Evolutionary conservation across 805 yeast genomes (phyloP).

Genomic region (Jamesozyma lodderae): DNA sequence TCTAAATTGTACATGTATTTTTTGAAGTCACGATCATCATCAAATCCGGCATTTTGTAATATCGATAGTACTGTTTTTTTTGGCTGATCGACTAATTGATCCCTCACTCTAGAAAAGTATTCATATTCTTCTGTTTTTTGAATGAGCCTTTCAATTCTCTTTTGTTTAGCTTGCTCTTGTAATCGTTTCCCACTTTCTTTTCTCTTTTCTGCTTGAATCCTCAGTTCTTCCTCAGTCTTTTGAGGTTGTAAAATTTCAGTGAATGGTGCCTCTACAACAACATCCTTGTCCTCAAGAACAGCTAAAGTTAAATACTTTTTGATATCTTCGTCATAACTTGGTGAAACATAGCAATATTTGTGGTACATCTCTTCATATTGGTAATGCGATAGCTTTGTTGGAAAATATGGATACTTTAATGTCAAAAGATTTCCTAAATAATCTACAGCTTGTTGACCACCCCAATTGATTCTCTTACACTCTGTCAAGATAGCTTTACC

Average conservation of each 20-base stretch:
- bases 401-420: conserved; percentile 87
- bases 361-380: conserved; percentile 64
- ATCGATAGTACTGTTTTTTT: conserved; percentile 47
- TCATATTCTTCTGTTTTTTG: conserved; percentile 75
- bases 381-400: conserved; percentile 52
- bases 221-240: conserved; percentile 77
- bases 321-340: conserved; percentile 58
- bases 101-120: conserved; percentile 55
- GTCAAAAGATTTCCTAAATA: conserved; percentile 55
- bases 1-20: conserved; percentile 59
- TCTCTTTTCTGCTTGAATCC: conserved; percentile 65
- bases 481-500: conserved; percentile 58
- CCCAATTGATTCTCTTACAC: conserved; percentile 82
- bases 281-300: conserved; percentile 55
- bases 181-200: conserved; percentile 78
- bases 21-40: conserved; percentile 60
- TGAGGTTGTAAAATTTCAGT: conserved; percentile 55
- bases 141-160: conserved; percentile 65
- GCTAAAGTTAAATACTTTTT: conserved; percentile 49
- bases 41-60: conserved; percentile 68
- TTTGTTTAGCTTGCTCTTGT: conserved; percentile 87
- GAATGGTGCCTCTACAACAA: conserved; percentile 76
- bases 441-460: conserved; percentile 66
- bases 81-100: conserved; percentile 40
- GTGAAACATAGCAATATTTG: conserved; percentile 71